A percentile compares a stretch with the other conserved stretches of the same genome.
phyloP scores from a whole-genome alignment of 2,329 filamentous ascomycete species.

The Tolypocladium ophioglossoides region DNA sequence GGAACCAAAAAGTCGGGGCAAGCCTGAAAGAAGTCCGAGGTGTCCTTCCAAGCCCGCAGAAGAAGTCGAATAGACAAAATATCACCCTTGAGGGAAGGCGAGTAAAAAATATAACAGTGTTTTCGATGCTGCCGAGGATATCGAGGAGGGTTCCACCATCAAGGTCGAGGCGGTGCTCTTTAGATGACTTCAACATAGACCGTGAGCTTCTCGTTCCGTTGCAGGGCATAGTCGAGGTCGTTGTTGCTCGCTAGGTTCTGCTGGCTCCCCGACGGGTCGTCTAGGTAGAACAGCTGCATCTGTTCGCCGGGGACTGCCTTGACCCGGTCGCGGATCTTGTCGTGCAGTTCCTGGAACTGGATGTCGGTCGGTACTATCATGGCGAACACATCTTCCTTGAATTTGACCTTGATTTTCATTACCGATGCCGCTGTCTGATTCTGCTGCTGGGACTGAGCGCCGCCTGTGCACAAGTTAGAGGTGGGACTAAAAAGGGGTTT shows the following conservation, averaged over 20 bases:
- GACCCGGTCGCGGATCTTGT: slow-evolving; percentile 76
- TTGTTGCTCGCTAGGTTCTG: slow-evolving; percentile 67
- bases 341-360: slow-evolving; percentile 63
- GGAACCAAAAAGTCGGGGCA: not conserved
- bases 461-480: not conserved
- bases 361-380: slow-evolving; percentile 81
- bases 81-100: not conserved
- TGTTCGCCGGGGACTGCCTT: slow-evolving; percentile 61
- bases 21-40: not conserved
- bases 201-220: slow-evolving; percentile 78
- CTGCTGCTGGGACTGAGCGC: slow-evolving; percentile 7
- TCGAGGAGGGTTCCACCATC: not conserved
- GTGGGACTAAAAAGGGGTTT: too few species aligned
- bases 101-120: not conserved
- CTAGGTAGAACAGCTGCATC: slow-evolving; percentile 74
- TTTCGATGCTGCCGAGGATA: not conserved
- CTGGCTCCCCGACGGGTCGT: slow-evolving; percentile 68
- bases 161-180: slow-evolving; percentile 4
- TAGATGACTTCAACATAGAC: slow-evolving; percentile 54
- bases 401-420: slow-evolving; percentile 93
- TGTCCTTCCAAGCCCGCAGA: not conserved
- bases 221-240: slow-evolving; percentile 70
- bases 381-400: slow-evolving; percentile 82
- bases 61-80: not conserved
- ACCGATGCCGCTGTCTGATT: slow-evolving; percentile 32